Evolutionary conservation across 345 rosid species (phyloP).

Genomic region (Noccaea caerulescens): DNA sequence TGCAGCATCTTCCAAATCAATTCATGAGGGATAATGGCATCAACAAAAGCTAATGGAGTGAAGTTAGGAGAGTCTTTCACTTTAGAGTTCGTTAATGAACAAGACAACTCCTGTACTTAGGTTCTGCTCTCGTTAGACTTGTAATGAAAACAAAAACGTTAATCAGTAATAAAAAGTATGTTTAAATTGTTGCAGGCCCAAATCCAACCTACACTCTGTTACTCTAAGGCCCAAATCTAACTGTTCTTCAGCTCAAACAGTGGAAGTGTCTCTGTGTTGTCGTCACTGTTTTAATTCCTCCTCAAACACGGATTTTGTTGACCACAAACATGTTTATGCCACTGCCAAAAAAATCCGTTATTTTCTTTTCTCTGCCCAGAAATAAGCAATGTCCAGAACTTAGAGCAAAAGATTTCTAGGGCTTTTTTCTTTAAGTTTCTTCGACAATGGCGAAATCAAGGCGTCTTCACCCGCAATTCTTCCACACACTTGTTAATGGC

Average conservation of each 20-base stretch:
- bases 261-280: no score
- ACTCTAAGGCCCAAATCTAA: no score
- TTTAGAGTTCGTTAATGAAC: neutral
- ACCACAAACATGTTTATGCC: neutral
- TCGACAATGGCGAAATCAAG: slow-evolving; percentile 8
- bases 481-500: slow-evolving; percentile 11
- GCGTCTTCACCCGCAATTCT: slow-evolving; percentile 19
- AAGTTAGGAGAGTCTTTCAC: slow-evolving; percentile 5
- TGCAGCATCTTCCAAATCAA: slow-evolving; percentile 20
- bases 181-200: no score
- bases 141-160: no score
- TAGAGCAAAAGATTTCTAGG: neutral
- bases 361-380: neutral
- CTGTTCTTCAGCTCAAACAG: no score
- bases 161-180: no score
- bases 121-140: neutral
- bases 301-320: no score
- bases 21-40: slow-evolving; percentile 11
- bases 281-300: no score
- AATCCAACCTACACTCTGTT: no score
- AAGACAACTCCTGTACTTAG: neutral
- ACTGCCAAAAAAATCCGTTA: neutral
- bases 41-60: slow-evolving; percentile 27
- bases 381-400: no score
- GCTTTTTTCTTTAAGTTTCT: neutral